These are phyloP conservation scores for Colletotrichum sp. DNA, from an alignment of 2,329 filamentous ascomycete species.

Conservation along the genomic window DNA sequence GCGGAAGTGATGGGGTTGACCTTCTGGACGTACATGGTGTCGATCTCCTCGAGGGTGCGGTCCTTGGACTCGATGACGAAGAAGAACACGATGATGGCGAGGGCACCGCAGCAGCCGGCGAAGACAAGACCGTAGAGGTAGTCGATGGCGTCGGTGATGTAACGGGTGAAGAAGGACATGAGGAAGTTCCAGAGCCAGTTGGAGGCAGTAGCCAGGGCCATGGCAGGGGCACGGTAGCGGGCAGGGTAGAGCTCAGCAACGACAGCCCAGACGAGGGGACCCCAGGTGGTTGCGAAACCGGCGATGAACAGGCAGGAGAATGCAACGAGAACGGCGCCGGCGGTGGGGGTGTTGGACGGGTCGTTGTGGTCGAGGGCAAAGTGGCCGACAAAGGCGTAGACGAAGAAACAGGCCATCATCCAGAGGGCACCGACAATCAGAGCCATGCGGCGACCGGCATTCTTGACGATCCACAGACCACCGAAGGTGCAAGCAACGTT, in stretches of 20 bases:
- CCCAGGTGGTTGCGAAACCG: constrained; percentile 73
- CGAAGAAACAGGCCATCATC: constrained; percentile 60
- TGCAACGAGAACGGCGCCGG: constrained; percentile 67
- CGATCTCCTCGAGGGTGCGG: constrained; percentile 76
- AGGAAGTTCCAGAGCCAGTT: constrained; percentile 73
- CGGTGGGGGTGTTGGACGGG: constrained; percentile 48
- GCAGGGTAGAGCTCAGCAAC: constrained; percentile 69
- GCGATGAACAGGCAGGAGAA: constrained; percentile 74
- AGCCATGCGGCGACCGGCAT: constrained; percentile 66
- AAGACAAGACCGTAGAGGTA: constrained; percentile 77
- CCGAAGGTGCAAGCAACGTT: constrained; percentile 71
- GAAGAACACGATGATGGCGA: constrained; percentile 73
- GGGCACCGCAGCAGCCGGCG: constrained; percentile 68
- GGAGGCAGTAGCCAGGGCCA: constrained; percentile 60
- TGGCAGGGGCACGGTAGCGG: constrained; percentile 58
- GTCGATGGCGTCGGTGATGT: constrained; percentile 73
- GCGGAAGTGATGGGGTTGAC: constrained; percentile 55
- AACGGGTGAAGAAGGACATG: constrained; percentile 63
- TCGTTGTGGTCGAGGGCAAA: constrained; percentile 46
- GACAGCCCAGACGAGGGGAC: constrained; percentile 71
- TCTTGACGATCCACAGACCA: constrained; percentile 70
- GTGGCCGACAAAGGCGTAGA: constrained; percentile 53
- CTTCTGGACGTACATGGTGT: constrained; percentile 71
- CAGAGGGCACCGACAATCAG: constrained; percentile 68
- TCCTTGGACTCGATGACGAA: constrained; percentile 78